A percentile compares a stretch with the other conserved stretches of the same genome.
phyloP scores from a whole-genome alignment of 345 rosid genomes.

The Populus davidiana region DNA sequence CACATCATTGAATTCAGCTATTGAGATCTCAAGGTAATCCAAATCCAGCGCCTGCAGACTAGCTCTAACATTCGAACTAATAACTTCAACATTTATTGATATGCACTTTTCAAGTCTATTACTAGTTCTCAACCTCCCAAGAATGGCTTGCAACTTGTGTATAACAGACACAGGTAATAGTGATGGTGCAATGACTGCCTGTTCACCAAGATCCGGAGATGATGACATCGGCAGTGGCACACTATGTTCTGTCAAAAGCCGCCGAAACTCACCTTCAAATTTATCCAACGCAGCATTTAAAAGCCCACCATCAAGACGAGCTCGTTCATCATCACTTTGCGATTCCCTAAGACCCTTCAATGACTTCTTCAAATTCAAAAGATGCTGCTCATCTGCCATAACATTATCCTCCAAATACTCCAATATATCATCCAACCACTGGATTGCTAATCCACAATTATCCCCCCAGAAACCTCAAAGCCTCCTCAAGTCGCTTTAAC shows the following conservation, averaged over 20 bases:
- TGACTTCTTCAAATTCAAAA: slow-evolving; percentile 61
- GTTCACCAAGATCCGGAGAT: slow-evolving; percentile 50
- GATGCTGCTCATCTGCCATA: slow-evolving; percentile 74
- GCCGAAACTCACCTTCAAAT: slow-evolving; percentile 68
- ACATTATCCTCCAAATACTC: slow-evolving; percentile 87
- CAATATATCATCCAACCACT: slow-evolving; percentile 97
- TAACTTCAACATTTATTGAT: slow-evolving; percentile 80
- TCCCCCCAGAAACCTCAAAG: slow-evolving; percentile 83
- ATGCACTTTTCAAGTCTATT: slow-evolving; percentile 77
- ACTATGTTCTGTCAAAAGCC: slow-evolving; percentile 76
- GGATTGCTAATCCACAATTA: slow-evolving; percentile 90
- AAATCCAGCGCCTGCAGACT: slow-evolving; percentile 88
- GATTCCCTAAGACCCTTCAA: slow-evolving; percentile 61
- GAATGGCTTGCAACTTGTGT: slow-evolving; percentile 86
- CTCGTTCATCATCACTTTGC: slow-evolving; percentile 39
- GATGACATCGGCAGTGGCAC: slow-evolving; percentile 91
- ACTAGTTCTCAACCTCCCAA: slow-evolving; percentile 83
- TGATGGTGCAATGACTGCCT: slow-evolving; percentile 80
- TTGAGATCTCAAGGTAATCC: slow-evolving; percentile 89
- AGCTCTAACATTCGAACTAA: slow-evolving; percentile 80
- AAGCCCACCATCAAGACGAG: slow-evolving; percentile 80
- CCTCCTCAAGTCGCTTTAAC: slow-evolving; percentile 89
- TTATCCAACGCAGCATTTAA: slow-evolving; percentile 76
- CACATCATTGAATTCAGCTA: slow-evolving; percentile 79
- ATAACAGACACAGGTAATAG: slow-evolving; percentile 81